Evolutionary conservation across 257 asterid species (phyloP), one percentile per base, ranked within the genome.

Genomic region (Salvia rosmarinus): DNA sequence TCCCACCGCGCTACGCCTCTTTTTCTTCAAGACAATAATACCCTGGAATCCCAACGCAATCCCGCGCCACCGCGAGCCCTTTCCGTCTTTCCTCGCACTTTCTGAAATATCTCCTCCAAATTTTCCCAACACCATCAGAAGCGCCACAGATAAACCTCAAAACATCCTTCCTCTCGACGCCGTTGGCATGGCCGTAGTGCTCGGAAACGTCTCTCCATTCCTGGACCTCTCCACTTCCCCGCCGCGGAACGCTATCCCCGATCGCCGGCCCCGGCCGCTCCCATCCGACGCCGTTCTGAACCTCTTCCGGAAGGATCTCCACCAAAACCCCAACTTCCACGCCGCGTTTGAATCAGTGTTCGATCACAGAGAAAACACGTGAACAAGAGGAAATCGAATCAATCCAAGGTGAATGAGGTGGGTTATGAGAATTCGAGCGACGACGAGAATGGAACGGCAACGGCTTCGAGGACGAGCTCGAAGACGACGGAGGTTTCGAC

Each of bases 371-470:
- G 96, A 89, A 25, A 72, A 75, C 73, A 84, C 66, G 70, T 70
- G 12, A 81, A 50, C 69, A 76, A 67, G 73, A 54, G 81, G 82
- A 87, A 77, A 70, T 75, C 79, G 71, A 87, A 74, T 23, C 82
- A 80, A 40, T 84, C 95, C 37, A 91, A 88, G 85, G 84, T 79
- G 74, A 83, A 84, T 63, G 85, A 77, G 6, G 89, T 88, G 64
- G 90, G 89, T 75, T 90, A 82, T 72, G 98, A 90, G 82, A 90
- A 84, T 70, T 85, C 87, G 1, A 88, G 97, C 82, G 97, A 90
- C 72, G 97, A 93, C 57, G 97, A 87, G 71, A 90, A 81, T 56
- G 95, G 6, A 35, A 84, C 79, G 95, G 95, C 20, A 75, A 78
- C 58, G 90, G 81, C 14, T 34, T 76, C 23, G 92, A 85, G 49